A percentile compares a stretch with the other conserved stretches of the same genome.
Conservation (phyloP, 2,329 filamentous ascomycete genomes). For the Penicillium sp. region DNA sequence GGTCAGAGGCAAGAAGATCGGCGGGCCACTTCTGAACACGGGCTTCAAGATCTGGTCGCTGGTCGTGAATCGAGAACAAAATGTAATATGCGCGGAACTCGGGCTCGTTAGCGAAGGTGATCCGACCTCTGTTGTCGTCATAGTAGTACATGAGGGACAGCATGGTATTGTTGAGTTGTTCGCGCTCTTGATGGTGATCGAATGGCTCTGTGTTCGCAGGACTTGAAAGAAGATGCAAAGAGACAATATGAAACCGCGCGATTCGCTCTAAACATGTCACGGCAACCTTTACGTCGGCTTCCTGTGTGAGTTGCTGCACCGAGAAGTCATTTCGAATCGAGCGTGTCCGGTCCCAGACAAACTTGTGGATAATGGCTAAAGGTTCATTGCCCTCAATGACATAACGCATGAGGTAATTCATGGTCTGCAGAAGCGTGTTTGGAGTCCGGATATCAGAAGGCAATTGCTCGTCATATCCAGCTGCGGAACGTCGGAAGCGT, state of each 20-base stretch:
- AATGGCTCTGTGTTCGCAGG: conserved; percentile 55
- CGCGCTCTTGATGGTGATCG: conserved; percentile 61
- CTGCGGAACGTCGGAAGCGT: conserved; percentile 63
- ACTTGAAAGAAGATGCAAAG: conserved; percentile 60
- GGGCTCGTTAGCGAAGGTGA: conserved; percentile 58
- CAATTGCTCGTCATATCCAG: conserved; percentile 63
- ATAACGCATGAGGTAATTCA: conserved; percentile 52
- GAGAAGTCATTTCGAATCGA: conserved; percentile 67
- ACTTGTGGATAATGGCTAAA: conserved; percentile 59
- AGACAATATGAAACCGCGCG: conserved; percentile 64
- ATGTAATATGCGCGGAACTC: conserved; percentile 66
- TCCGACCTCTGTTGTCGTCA: conserved; percentile 54
- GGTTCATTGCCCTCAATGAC: conserved; percentile 54
- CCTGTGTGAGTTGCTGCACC: conserved; percentile 60
- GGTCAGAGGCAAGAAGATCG: conserved; percentile 51
- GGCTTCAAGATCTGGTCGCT: conserved; percentile 57
- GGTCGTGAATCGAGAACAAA: conserved; percentile 55
- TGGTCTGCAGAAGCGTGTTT: conserved; percentile 46
- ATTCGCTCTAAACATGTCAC: conserved; percentile 65
- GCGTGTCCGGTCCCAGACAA: conserved; percentile 66
- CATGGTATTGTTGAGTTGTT: conserved; percentile 65
- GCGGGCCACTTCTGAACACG: conserved; percentile 58
- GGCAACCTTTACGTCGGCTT: conserved; percentile 57
- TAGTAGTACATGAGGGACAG: conserved; percentile 64
- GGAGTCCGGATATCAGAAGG: conserved; percentile 66